Conservation (phyloP, 2,329 filamentous ascomycete genomes). For the Fusarium sp. region DNA sequence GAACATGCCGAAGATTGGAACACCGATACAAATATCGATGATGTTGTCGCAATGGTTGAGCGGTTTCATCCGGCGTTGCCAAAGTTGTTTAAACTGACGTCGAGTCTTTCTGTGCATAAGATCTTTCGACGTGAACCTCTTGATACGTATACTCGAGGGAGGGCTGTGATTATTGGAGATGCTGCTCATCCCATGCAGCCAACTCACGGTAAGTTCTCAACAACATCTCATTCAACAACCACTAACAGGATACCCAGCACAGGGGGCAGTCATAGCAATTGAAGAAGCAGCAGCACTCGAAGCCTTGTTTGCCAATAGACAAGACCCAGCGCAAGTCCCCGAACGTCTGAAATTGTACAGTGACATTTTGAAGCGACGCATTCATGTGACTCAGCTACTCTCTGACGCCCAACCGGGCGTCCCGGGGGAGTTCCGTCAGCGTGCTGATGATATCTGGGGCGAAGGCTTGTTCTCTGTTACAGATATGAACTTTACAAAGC, state of each 20-base stretch:
- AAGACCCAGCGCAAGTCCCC: accelerated
- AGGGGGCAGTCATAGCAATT: background rate
- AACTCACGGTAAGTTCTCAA: background rate
- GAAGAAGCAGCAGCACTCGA: background rate
- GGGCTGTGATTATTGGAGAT: background rate
- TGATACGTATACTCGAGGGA: background rate
- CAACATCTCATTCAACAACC: accelerated
- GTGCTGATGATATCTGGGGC: slow-evolving; percentile 2
- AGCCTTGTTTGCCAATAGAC: background rate
- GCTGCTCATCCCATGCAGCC: slow-evolving; percentile 11
- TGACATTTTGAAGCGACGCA: background rate
- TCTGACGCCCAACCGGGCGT: background rate
- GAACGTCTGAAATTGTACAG: background rate
- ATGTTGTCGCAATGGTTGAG: background rate
- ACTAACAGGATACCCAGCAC: background rate
- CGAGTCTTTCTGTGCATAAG: slow-evolving; percentile 12
- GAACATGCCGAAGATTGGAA: slow-evolving; percentile 5
- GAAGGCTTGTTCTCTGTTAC: background rate
- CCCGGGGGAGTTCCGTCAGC: accelerated
- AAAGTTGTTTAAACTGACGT: background rate
- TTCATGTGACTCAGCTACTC: background rate
- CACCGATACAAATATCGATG: background rate
- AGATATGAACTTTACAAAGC: slow-evolving; percentile 1
- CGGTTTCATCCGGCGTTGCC: background rate
- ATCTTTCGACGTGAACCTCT: background rate